Evolutionary conservation across 208 protist genomes (phyloP).

Genomic region (Crithidia sp.): DNA sequence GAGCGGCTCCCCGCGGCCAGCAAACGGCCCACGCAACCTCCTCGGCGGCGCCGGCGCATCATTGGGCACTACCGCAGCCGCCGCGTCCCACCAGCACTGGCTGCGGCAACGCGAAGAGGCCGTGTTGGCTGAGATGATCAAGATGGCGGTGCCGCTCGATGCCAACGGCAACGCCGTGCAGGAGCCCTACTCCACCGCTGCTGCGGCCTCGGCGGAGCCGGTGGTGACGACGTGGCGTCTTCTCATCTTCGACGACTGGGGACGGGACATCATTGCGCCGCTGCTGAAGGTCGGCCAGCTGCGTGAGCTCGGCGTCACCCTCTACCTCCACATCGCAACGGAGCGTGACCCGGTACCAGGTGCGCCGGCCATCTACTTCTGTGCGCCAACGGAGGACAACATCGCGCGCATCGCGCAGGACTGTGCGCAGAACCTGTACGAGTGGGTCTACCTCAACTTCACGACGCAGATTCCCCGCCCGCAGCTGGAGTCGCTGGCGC

Average conservation of each 20-base stretch:
- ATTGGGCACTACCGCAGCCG: not conserved
- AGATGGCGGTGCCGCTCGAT: slow-evolving; percentile 63
- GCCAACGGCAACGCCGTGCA: slow-evolving; percentile 40
- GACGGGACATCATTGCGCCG: slow-evolving; percentile 89
- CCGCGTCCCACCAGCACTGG: slow-evolving; percentile 41
- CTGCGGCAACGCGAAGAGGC: slow-evolving; percentile 73
- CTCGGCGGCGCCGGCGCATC: slow-evolving; percentile 1
- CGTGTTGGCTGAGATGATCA: slow-evolving; percentile 78
- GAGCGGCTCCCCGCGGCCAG: slow-evolving; percentile 6
- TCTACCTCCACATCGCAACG: slow-evolving; percentile 88
- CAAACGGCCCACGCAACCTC: slow-evolving; percentile 1
- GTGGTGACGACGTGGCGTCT: slow-evolving; percentile 75
- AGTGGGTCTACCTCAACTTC: slow-evolving; percentile 92
- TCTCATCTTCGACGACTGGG: slow-evolving; percentile 90
- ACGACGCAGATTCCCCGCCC: slow-evolving; percentile 72
- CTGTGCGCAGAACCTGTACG: slow-evolving; percentile 76
- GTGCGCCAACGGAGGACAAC: slow-evolving; percentile 88
- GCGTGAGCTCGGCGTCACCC: slow-evolving; percentile 86
- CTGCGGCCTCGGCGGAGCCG: slow-evolving; percentile 24
- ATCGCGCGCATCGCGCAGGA: slow-evolving; percentile 76
- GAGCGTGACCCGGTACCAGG: slow-evolving; percentile 85
- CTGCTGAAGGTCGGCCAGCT: slow-evolving; percentile 88
- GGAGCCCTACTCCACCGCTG: slow-evolving; percentile 28
- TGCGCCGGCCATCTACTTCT: slow-evolving; percentile 92
- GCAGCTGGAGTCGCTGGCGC: slow-evolving; percentile 76